Base-by-base conservation (phyloP, 208 protist genomes). In the Porcisia deanei region DNA sequence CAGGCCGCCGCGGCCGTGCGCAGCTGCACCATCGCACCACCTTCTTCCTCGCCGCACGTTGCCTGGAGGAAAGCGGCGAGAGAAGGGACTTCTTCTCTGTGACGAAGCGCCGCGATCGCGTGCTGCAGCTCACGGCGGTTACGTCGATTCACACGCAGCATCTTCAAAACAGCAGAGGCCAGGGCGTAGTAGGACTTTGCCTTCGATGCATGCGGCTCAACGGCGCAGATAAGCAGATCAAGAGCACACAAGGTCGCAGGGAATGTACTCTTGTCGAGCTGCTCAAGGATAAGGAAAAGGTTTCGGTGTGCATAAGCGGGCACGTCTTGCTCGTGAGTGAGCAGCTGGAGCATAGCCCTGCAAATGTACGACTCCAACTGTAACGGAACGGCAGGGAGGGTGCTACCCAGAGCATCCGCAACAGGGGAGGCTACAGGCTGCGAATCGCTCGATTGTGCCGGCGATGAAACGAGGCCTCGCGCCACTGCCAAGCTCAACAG, bases 321-420 rank as follows among this genome's bases (percentile, higher is more conserved):
- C 22, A 93, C 76, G 54, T 93, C 90, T 30, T 65, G 55, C 39
- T 86, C 75, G 69, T 91, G 76, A 14, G 81, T 60, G 30, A 96
- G 79, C 0, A 93, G 55, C 52, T 91, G 83, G 30, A 91, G 76
- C 43, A 94, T 74, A 3, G 85, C 79, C 22, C 83, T 74, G 57
- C 69, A 84, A 20, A 95, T 39, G 69, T 86, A 94, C 25, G 88
- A 82, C 65, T 95, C 89, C 3, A 93, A 64, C 74, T 95, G 91
- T 45, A 89, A 59, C 37, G 85, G 79, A 60, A 82, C 85, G 30
- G 83, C 88, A 8, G 77, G 37, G 37, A 49, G 41, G 41, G 63
- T 25, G 58, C 30, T 37, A 22, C 52, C 58, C 18, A 54, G 59
- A 20, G 25, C 57, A 10, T 25, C 39, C 22, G 63, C 39, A 12